Conservation (phyloP, 139 green algal genomes). For the Pleodorina starrii region DNA sequence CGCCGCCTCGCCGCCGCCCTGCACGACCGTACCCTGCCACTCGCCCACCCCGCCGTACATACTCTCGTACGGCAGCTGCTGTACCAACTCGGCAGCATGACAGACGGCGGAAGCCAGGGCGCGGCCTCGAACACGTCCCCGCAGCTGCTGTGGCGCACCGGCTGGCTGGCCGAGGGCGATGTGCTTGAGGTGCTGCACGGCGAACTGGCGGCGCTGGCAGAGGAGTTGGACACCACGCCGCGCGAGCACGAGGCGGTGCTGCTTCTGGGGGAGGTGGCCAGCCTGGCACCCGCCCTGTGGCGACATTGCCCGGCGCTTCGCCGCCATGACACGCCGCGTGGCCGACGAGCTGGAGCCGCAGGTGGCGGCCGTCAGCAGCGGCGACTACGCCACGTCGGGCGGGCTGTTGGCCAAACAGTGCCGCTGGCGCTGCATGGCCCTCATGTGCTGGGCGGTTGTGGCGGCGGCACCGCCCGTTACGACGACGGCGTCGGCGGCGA, state of each 20-base stretch:
- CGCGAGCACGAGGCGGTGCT: slow-evolving; percentile 57
- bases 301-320: slow-evolving; percentile 58
- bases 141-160: neutral
- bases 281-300: slow-evolving; percentile 9
- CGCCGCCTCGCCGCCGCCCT: slow-evolving; percentile 45
- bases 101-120: too few species aligned
- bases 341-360: slow-evolving; percentile 47
- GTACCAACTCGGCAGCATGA: slow-evolving; percentile 49
- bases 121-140: too few species aligned
- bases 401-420: slow-evolving; percentile 54
- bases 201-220: slow-evolving; percentile 46
- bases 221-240: slow-evolving; percentile 53
- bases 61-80: slow-evolving; percentile 59
- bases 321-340: slow-evolving; percentile 48
- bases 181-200: slow-evolving; percentile 37
- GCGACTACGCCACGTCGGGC: neutral
- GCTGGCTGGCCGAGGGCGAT: slow-evolving; percentile 17
- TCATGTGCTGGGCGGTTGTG: slow-evolving; percentile 59
- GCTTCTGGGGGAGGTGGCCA: slow-evolving; percentile 62
- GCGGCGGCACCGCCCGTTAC: too few species aligned
- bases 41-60: slow-evolving; percentile 55
- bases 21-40: slow-evolving; percentile 47
- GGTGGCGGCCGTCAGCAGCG: neutral
- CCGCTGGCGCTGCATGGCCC: slow-evolving; percentile 29
- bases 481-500: too few species aligned